A percentile compares a stretch with the other conserved stretches of the same genome.
Conservation (phyloP, 2,329 filamentous ascomycete genomes). For the Macrophomina tecta region DNA sequence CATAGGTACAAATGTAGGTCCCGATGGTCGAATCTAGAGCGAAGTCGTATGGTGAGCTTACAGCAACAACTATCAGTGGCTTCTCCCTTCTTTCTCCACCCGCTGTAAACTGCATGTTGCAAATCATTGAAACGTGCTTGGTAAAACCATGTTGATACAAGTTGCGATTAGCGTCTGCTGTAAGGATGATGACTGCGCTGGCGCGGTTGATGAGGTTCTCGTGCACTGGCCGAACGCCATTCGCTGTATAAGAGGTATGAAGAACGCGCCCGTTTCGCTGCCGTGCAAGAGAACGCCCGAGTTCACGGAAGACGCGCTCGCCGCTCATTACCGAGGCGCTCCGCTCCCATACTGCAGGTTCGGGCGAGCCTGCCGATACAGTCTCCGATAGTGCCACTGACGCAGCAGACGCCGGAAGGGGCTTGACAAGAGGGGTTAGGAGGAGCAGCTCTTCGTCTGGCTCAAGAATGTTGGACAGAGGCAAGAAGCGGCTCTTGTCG, state of each 20-base stretch:
- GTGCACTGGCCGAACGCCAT: constrained; percentile 89
- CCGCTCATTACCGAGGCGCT: constrained; percentile 80
- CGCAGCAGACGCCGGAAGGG: constrained; percentile 85
- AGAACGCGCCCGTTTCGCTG: constrained; percentile 84
- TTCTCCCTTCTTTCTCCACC: constrained; percentile 77
- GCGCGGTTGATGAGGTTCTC: constrained; percentile 90
- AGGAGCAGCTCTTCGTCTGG: constrained; percentile 88
- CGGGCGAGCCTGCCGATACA: constrained; percentile 62
- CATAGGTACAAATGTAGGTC: constrained; percentile 94
- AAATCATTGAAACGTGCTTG: constrained; percentile 96
- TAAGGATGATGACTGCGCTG: constrained; percentile 86
- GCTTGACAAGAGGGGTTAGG: constrained; percentile 87
- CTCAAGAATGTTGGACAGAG: constrained; percentile 80
- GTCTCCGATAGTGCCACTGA: constrained; percentile 72
- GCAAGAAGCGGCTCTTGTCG: constrained; percentile 84
- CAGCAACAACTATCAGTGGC: constrained; percentile 86
- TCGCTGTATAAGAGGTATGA: constrained; percentile 94
- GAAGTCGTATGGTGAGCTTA: constrained; percentile 96
- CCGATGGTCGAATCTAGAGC: constrained; percentile 89
- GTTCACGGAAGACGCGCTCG: constrained; percentile 88
- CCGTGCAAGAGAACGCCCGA: constrained; percentile 85
- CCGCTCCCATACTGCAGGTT: constrained; percentile 62
- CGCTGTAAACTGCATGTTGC: constrained; percentile 75
- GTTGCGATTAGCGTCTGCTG: constrained; percentile 92
- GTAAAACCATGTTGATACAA: constrained; percentile 93